phyloP scores from a whole-genome alignment of 1,284 basidiomycete species.

The Inonotus hispidus region DNA sequence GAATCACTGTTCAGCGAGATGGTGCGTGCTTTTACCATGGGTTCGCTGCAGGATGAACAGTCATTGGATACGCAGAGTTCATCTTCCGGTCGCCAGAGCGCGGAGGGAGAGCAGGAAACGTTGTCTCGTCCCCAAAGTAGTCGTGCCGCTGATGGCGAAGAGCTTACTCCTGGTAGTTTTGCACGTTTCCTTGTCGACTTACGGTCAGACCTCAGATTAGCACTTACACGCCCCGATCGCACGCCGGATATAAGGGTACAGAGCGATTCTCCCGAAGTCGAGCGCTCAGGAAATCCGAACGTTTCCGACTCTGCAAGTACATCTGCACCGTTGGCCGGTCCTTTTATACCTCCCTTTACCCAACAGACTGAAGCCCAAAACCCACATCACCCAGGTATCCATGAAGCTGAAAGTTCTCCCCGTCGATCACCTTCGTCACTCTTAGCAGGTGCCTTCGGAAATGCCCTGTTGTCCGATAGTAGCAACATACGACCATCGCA shows the following conservation, averaged over 20 bases:
- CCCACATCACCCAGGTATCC: too few relatives aligned
- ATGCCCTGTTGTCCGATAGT: too few relatives aligned
- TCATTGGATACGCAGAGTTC: conserved; percentile 20
- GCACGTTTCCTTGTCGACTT: conserved; percentile 71
- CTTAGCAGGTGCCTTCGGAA: too few relatives aligned
- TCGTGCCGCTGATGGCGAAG: conserved; percentile 26
- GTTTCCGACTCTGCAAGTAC: neutral
- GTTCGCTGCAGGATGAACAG: conserved; percentile 44
- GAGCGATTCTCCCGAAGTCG: neutral
- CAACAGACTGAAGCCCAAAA: too few relatives aligned
- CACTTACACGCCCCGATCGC: conserved; percentile 33
- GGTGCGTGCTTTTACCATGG: conserved; percentile 69
- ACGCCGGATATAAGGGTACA: neutral
- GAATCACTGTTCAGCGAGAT: conserved; percentile 68
- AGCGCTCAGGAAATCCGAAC: neutral
- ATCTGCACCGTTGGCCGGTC: neutral
- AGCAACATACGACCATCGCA: too few relatives aligned
- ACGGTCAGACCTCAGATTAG: conserved; percentile 59
- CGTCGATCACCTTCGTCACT: too few relatives aligned
- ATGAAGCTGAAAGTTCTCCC: too few relatives aligned
- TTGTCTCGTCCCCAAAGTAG: conserved; percentile 4
- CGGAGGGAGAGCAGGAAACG: conserved; percentile 6
- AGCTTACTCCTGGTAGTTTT: conserved; percentile 60
- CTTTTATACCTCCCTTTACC: too few relatives aligned
- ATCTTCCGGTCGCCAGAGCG: neutral